Evolutionary conservation across 257 asterid species (phyloP), one percentile per base, ranked within the genome.

Genomic region (Lycium barbarum): DNA sequence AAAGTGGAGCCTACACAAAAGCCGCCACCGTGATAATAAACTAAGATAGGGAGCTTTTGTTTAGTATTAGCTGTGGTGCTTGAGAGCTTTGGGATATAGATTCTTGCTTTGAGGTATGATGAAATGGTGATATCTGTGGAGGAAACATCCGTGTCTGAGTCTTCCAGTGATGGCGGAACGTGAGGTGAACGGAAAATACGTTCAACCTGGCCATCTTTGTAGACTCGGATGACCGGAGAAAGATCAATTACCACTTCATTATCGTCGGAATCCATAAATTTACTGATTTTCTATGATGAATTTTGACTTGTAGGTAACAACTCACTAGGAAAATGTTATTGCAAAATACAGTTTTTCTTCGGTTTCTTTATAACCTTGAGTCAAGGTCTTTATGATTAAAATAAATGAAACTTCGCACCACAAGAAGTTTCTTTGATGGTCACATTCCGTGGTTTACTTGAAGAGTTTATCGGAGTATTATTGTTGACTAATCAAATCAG

Each of bases 1-100:
- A 87, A 85, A 84, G 90, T 85, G 3, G 91, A 89, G n/a, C 72
- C 86, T 1, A 81, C 3, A 55, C 86, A 87, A 22, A 89, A 87
- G 0, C 17, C 89, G 1, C 88, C 89, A 0, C 84, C 83, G 1
- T 85, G 90, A 68, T 11, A 82, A 73, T 78, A 87, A 38, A 87
- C 88, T 2, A 89, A 55, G 58, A 89, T 70, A 0, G 91, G 91
- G 59, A 89, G 79, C 73, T 89, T 89, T 62, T 86, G 65, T 33
- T 17, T 14, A 2, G 1, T 18, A 2, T 3, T 18, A 43, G 78
- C 11, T 2, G 54, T 43, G 54, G 10, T 4, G 7, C 0, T 43
- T 6, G 74, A 62, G 54, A 61, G 53, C n/a, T 84, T 82, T 4
- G 90, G 89, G 47, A 84, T 81, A 81, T 84, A 87, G 6, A 89